These are phyloP conservation scores for Podospora bellae-mahoneyi DNA, from an alignment of 495 filamentous ascomycete species.

Conservation along the genomic window DNA sequence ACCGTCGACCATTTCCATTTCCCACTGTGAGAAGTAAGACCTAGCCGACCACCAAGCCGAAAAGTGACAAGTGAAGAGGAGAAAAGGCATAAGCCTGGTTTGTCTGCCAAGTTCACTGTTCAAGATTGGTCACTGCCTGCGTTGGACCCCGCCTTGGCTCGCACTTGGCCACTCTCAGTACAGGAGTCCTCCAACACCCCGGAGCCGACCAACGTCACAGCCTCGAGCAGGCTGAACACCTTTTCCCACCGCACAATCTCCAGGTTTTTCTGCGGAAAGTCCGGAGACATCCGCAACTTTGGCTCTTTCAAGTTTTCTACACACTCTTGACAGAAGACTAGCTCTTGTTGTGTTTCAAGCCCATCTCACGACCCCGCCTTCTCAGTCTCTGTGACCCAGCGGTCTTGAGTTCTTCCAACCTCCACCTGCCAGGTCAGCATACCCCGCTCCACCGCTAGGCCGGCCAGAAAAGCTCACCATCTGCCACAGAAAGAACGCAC, in stretches of 20 bases:
- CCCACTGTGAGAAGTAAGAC: not conserved
- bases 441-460: conserved; percentile 14
- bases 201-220: conserved; percentile 21
- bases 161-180: conserved; percentile 7
- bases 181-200: conserved; percentile 15
- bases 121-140: conserved; percentile 10
- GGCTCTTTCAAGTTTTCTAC: conserved; percentile 1
- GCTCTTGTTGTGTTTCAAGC: not conserved
- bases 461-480: conserved; percentile 10
- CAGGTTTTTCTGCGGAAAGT: not conserved
- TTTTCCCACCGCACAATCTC: not conserved
- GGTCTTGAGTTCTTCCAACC: not conserved
- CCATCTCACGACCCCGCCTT: not conserved
- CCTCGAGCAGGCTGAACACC: conserved; percentile 17
- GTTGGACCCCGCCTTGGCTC: conserved; percentile 16
- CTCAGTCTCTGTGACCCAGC: not conserved
- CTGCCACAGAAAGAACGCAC: not conserved
- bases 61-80: not conserved
- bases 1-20: too few species aligned
- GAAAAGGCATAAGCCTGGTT: conserved; percentile 1
- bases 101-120: conserved; percentile 23
- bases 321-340: conserved; percentile 1
- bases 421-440: conserved; percentile 1
- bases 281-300: not conserved
- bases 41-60: not conserved